phyloP scores from a whole-genome alignment of 768 basidiomycete genomes.

The Rhodotorula toruloides region DNA sequence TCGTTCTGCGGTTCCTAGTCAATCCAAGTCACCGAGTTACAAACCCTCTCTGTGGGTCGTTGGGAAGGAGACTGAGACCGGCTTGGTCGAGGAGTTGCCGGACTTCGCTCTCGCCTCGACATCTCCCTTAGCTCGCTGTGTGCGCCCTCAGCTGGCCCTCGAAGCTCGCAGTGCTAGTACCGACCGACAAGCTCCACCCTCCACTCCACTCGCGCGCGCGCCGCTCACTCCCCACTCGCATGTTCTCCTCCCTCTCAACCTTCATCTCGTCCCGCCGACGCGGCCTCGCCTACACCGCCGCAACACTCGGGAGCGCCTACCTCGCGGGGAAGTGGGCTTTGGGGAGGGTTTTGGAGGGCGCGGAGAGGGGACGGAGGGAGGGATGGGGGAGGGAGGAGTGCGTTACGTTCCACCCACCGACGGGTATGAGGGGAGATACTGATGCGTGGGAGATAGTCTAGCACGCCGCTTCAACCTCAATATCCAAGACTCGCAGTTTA shows the following conservation, averaged over 20 bases:
- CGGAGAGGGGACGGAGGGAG: constrained; percentile 60
- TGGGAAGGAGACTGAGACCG: no score
- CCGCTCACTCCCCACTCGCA: not conserved
- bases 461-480: constrained; percentile 68
- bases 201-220: no score
- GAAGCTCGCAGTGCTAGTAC: no score
- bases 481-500: constrained; percentile 71
- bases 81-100: no score
- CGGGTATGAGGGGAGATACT: not conserved
- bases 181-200: no score
- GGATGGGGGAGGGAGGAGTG: constrained; percentile 65
- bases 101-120: no score
- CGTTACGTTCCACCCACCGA: constrained; percentile 43
- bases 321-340: constrained; percentile 59
- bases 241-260: constrained; percentile 45
- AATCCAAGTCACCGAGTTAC: no score
- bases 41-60: no score
- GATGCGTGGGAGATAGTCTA: constrained; percentile 51
- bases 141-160: no score
- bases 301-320: constrained; percentile 61
- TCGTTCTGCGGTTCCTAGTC: not conserved
- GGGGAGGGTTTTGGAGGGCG: constrained; percentile 62
- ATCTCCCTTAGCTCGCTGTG: no score
- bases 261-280: constrained; percentile 55
- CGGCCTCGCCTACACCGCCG: constrained; percentile 54